Conservation (phyloP, 345 rosid species). For the Crucihimalaya himalaica region DNA sequence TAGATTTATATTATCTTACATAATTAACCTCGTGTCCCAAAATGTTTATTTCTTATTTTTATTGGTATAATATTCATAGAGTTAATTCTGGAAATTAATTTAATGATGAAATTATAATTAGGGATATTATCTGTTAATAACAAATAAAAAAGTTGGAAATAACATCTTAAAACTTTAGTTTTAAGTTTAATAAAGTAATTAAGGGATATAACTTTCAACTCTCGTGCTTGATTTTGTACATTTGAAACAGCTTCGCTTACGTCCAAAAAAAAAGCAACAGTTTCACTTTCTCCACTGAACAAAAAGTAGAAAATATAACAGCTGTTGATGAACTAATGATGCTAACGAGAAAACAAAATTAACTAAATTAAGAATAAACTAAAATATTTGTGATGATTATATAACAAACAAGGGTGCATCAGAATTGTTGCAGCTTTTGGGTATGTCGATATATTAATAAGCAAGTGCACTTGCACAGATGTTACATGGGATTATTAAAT, state of each 20-base stretch:
- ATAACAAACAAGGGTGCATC: slow-evolving; percentile 23
- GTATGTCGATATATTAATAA: slow-evolving; percentile 14
- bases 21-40: not conserved
- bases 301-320: slow-evolving; percentile 16
- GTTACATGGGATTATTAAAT: slow-evolving; percentile 34
- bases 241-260: not conserved
- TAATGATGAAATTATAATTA: not conserved
- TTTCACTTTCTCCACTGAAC: slow-evolving; percentile 3
- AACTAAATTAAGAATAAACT: slow-evolving; percentile 31
- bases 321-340: slow-evolving; percentile 28
- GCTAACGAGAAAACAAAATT: slow-evolving; percentile 15
- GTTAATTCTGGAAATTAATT: too few species aligned
- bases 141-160: not conserved
- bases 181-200: not conserved
- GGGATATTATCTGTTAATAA: too few species aligned
- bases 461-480: slow-evolving; percentile 32
- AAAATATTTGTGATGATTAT: slow-evolving; percentile 22
- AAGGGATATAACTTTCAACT: not conserved
- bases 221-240: not conserved
- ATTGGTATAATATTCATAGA: not conserved
- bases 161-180: not conserved
- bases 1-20: too few species aligned
- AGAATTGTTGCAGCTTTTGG: slow-evolving; percentile 39
- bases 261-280: not conserved
- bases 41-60: not conserved